Evolutionary conservation across 164 flowering plant species (phyloP), one percentile per base, ranked within the genome.

Genomic region (Hamamelis virginiana): DNA sequence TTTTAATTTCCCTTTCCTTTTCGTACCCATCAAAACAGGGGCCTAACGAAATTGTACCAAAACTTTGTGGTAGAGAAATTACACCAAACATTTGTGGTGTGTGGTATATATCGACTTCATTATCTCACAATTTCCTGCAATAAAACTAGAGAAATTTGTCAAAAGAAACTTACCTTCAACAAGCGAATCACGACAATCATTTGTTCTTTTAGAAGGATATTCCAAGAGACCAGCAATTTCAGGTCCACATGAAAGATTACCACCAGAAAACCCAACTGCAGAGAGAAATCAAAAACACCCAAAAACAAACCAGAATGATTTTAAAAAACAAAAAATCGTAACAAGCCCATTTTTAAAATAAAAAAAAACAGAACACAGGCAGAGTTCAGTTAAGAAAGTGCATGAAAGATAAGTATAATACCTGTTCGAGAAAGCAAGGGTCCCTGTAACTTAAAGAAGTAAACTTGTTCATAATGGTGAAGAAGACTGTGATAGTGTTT

Each of bases 401-500:
- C 41, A 33, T 33, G 41, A 33, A 6, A 62, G 3, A n/a, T 22
- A 23, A 61, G 33, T 15, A 10, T 58, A 3, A 0, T 58, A 81
- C 85, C 82, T n/a, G 83, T 58, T 33, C 82, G 79, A 68, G 75
- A 46, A 56, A 67, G 65, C 21, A 77, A 44, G 43, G 90, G 83
- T 59, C 86, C 89, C 46, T 75, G 81, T 25, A 67, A 22, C 71
- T 69, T 78, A 44, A 87, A 87, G 78, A 88, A 91, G 77, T 94
- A 83, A 69, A 84, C 94, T 11, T 86, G 92, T 72, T 94, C 98
- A 55, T 82, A 91, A 11, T 86, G 88, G 73, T 77, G 80, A 16
- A 94, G 97, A 38, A 87, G 82, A 62, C 69, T 72, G 43, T 68
- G 71, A 63, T 94, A 94, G 65, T 91, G 91, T 61, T 88, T 91